phyloP scores from a whole-genome alignment of 345 rosid genomes.

The Dimocarpus longan region DNA sequence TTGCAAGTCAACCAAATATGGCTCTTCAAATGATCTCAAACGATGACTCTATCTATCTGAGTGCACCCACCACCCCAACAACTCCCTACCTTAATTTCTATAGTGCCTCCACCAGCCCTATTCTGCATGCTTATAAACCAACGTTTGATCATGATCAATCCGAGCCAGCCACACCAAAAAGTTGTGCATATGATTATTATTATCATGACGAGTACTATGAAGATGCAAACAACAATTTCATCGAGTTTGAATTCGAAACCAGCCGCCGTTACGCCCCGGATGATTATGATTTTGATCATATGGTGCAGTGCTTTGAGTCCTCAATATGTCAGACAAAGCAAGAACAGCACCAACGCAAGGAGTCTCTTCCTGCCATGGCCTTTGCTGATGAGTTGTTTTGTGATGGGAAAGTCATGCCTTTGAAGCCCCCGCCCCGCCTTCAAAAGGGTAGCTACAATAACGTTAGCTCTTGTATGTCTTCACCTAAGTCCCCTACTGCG shows the following conservation, averaged over 20 bases:
- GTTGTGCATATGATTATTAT: background rate
- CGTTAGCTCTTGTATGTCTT: conserved; percentile 11
- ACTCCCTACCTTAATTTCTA: conserved; percentile 34
- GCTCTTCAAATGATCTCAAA: background rate
- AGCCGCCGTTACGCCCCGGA: conserved; percentile 27
- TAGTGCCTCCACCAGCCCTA: conserved; percentile 35
- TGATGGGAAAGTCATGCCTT: conserved; percentile 48
- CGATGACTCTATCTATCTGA: conserved; percentile 18
- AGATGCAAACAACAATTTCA: conserved; percentile 22
- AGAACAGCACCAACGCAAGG: no score
- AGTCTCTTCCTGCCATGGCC: conserved; percentile 41
- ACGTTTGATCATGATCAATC: no score
- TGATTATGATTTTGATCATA: background rate
- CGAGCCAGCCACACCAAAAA: conserved; percentile 16
- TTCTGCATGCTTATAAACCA: no score
- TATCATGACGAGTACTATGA: background rate
- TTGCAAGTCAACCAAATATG: background rate
- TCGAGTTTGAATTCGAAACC: conserved; percentile 42
- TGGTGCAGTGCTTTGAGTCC: background rate
- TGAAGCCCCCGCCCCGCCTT: conserved; percentile 51
- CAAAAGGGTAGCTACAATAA: background rate
- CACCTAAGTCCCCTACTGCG: conserved; percentile 23
- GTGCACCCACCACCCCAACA: conserved; percentile 28
- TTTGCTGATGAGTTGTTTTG: conserved; percentile 62
- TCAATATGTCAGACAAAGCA: background rate